These are phyloP conservation scores for Globisporangium spiculum DNA, from an alignment of 352 stramenopile genomes.

Conservation along the genomic window DNA sequence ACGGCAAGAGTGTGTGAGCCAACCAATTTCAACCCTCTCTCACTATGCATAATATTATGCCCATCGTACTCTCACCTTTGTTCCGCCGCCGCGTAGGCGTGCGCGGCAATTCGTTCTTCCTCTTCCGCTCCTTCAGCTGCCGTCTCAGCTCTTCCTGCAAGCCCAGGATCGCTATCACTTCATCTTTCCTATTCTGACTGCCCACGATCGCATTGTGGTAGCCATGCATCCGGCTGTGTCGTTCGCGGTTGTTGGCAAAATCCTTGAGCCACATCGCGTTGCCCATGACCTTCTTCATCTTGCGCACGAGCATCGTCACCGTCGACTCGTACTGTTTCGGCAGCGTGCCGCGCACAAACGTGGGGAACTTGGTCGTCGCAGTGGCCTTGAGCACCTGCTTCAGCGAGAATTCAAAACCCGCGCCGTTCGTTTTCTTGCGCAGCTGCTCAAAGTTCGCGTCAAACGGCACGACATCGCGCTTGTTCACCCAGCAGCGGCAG, in stretches of 20 bases:
- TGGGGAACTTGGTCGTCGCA: constrained; percentile 49
- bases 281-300: constrained; percentile 38
- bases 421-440: constrained; percentile 29
- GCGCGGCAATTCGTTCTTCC: neutral
- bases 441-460: constrained; percentile 32
- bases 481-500: constrained; percentile 54
- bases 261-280: constrained; percentile 39
- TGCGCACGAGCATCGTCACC: constrained; percentile 31
- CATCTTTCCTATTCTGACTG: neutral
- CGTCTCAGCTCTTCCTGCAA: constrained; percentile 8
- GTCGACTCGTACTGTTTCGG: constrained; percentile 28
- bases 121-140: neutral
- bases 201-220: constrained; percentile 10
- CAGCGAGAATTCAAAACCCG: constrained; percentile 44
- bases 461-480: constrained; percentile 36
- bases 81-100: neutral
- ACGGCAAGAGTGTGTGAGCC: neutral
- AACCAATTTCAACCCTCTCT: neutral
- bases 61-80: neutral
- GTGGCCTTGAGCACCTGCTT: constrained; percentile 32
- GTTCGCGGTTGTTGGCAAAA: constrained; percentile 42
- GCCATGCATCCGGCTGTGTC: constrained; percentile 32
- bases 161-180: neutral
- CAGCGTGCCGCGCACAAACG: constrained; percentile 45
- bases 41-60: neutral